These are phyloP conservation scores for Pluteus cervinus DNA, from an alignment of 768 basidiomycete genomes.

Conservation along the genomic window DNA sequence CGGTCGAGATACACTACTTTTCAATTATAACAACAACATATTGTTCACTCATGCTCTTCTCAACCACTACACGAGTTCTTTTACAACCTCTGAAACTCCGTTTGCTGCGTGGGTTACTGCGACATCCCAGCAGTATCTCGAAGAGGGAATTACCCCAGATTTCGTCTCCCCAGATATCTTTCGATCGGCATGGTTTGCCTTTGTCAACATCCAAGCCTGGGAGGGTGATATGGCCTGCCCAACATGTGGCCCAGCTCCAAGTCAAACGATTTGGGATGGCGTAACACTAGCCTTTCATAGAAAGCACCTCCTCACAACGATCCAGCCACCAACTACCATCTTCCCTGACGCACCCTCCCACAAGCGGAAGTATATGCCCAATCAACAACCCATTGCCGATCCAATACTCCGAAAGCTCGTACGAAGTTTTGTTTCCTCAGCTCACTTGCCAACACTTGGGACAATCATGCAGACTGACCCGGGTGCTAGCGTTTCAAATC, in stretches of 20 bases:
- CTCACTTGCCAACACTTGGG: no score
- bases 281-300: conserved; percentile 22
- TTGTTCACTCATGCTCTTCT: conserved; percentile 26
- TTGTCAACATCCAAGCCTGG: conserved; percentile 15
- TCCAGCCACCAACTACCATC: conserved; percentile 14
- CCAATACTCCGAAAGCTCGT: no score
- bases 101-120: conserved; percentile 22
- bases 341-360: no score
- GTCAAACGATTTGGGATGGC: conserved; percentile 27
- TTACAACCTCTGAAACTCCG: conserved; percentile 27
- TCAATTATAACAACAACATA: conserved; percentile 27
- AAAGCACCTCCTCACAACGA: conserved; percentile 16
- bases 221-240: conserved; percentile 19
- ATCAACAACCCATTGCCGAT: no score
- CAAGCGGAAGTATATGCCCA: no score
- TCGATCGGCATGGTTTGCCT: conserved; percentile 27
- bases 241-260: conserved; percentile 19
- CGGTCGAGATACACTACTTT: conserved; percentile 16
- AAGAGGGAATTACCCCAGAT: neutral
- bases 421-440: no score
- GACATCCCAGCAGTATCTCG: conserved; percentile 15
- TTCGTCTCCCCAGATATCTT: conserved; percentile 25
- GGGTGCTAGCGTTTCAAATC: no score
- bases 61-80: conserved; percentile 25
- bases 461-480: no score